A percentile compares a stretch with the other conserved stretches of the same genome.
These are phyloP conservation scores for Triticum monococcum DNA, from an alignment of 176 grass and related monocot genomes.

Conservation along the genomic window DNA sequence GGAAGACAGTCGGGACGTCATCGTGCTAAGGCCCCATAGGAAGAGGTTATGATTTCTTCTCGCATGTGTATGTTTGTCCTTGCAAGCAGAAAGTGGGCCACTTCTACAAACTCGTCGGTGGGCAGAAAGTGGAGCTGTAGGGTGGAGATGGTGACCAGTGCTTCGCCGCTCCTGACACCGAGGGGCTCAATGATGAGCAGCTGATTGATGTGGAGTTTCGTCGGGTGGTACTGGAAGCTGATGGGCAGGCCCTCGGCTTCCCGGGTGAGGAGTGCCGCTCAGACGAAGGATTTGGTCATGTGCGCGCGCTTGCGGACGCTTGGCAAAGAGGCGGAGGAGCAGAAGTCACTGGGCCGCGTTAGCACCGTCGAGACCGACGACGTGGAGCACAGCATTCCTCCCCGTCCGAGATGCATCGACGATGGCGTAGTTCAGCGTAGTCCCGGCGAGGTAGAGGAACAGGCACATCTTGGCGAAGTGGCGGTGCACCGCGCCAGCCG, in stretches of 20 bases:
- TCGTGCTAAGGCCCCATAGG: too few relatives aligned
- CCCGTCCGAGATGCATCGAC: constrained; percentile 29
- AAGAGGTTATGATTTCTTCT: too few relatives aligned
- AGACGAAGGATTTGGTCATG: constrained; percentile 26
- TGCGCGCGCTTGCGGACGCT: neutral
- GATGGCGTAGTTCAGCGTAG: constrained; percentile 43
- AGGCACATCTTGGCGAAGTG: constrained; percentile 53
- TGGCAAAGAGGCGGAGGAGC: constrained; percentile 48
- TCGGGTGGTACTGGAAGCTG: constrained; percentile 35
- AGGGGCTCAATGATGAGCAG: constrained; percentile 16
- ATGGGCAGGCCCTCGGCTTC: constrained; percentile 41
- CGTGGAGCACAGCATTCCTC: constrained; percentile 31
- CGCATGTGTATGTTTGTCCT: too few relatives aligned
- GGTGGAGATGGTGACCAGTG: constrained; percentile 42
- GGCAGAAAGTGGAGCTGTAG: constrained; percentile 50
- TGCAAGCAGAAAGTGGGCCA: neutral
- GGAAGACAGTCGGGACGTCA: too few relatives aligned
- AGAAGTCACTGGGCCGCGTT: constrained; percentile 46
- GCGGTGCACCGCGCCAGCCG: constrained; percentile 4
- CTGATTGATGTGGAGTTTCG: constrained; percentile 32
- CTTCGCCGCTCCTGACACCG: constrained; percentile 29
- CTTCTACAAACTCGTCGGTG: neutral
- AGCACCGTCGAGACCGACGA: constrained; percentile 46
- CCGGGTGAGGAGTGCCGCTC: constrained; percentile 16
- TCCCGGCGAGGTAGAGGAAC: constrained; percentile 44